Evolutionary conservation across 441 rosid genomes (phyloP).

Genomic region (Kokia cookei): DNA sequence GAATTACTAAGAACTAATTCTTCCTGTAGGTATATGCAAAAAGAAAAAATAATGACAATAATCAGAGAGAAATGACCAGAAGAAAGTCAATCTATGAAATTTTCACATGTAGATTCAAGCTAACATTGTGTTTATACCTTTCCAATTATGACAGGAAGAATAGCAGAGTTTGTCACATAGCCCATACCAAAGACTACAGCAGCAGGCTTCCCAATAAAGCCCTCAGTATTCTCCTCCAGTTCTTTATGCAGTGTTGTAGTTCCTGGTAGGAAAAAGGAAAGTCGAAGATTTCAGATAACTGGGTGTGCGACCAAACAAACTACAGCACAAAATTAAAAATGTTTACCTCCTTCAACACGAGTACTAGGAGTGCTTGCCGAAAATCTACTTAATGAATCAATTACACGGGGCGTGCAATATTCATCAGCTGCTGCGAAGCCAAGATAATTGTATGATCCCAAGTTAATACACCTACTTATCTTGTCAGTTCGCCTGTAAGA

Average conservation of each 20-base stretch:
- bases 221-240: constrained; percentile 64
- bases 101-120: background rate
- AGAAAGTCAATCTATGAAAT: background rate
- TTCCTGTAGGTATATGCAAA: constrained; percentile 38
- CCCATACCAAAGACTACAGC: constrained; percentile 88
- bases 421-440: constrained; percentile 92
- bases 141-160: constrained; percentile 74
- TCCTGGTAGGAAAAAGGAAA: constrained; percentile 33
- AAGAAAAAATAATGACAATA: background rate
- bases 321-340: background rate
- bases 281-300: background rate
- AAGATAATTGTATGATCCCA: constrained; percentile 90
- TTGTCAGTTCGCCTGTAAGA: constrained; percentile 62
- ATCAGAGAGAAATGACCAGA: background rate
- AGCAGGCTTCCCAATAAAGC: constrained; percentile 79
- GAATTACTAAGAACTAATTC: constrained; percentile 84
- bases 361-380: constrained; percentile 75
- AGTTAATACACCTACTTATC: constrained; percentile 59
- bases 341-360: constrained; percentile 73
- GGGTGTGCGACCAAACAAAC: background rate
- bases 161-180: constrained; percentile 75
- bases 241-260: constrained; percentile 58
- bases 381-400: constrained; percentile 59
- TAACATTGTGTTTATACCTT: constrained; percentile 31
- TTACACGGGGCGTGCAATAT: constrained; percentile 82